Evolutionary conservation across 495 filamentous ascomycete species (phyloP), one percentile per base, ranked within the genome.

Genomic region (Penicillium cosmopolitanum): DNA sequence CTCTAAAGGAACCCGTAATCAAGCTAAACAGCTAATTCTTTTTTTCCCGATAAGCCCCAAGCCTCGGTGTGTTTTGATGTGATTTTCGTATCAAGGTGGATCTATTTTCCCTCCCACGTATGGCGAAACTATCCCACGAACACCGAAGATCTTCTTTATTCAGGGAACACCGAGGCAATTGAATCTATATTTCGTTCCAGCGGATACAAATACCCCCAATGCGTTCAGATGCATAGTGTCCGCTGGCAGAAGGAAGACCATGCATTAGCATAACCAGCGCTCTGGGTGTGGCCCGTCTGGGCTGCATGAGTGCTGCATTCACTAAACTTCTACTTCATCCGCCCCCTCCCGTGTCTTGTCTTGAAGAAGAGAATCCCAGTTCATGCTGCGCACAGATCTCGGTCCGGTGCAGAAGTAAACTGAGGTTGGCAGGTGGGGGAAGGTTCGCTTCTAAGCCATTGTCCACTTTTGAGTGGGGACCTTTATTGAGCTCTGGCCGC

Each of bases 381-480:
- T 25, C 21, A 23, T 3, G 9, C 23, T 48, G 46, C 21, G 42
- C 42, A 44, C n/a, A 13, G 42, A 5, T 19, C 42, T 18, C 42
- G n/a, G n/a, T 18, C 15, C 42, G 16, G 16, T 44, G 42, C 36
- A 40, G 11, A 40, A 13, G 11, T 40, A 40, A 40, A 38, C 35
- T 40, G 11, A n/a, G 36, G 36, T 46, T 28, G 11, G 46, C 23
- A 48, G 46, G 46, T 48, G 46, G 46, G 21, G 18, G 23, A 28
- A 48, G 19, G 46, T 48, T 48, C 46, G 21, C 46, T 48, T 48
- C 46, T 25, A 25, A 23, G 23, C 46, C 46, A 19, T 28, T 48
- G 19, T 19, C 46, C 46, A 28, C 46, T 48, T 48, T 48, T 5
- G 4, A 10, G 46, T 48, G 46, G 46, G 12, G 46, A 48, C 46